These are phyloP conservation scores for Penicillium oxalicum DNA, from an alignment of 2,329 filamentous ascomycete genomes.

Conservation along the genomic window DNA sequence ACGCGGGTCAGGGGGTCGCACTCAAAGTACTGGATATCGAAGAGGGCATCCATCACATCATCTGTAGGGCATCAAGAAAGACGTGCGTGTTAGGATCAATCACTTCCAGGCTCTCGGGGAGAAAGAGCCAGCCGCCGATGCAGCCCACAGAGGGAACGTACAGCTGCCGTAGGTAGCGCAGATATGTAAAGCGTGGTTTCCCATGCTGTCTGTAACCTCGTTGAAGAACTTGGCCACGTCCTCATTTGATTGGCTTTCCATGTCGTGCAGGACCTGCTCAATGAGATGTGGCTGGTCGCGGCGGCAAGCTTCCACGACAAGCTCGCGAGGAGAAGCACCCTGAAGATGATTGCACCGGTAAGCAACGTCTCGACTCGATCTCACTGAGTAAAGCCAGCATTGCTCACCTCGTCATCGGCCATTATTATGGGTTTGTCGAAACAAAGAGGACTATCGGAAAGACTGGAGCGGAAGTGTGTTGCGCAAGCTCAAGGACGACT, in stretches of 20 bases:
- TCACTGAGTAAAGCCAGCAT: not conserved
- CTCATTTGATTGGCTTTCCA: constrained; percentile 53
- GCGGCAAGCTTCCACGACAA: constrained; percentile 86
- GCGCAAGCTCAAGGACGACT: constrained; percentile 6
- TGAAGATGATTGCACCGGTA: constrained; percentile 33
- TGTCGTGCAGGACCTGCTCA: constrained; percentile 61
- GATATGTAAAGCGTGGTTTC: constrained; percentile 83
- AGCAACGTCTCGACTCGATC: not conserved
- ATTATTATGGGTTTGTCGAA: constrained; percentile 21
- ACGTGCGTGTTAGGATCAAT: not conserved
- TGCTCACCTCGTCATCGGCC: constrained; percentile 40
- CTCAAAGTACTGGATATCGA: constrained; percentile 45
- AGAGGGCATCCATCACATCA: constrained; percentile 43
- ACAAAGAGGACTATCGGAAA: not conserved
- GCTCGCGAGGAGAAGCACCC: constrained; percentile 80
- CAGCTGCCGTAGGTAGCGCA: constrained; percentile 81
- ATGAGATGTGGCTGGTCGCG: constrained; percentile 87
- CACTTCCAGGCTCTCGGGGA: not conserved
- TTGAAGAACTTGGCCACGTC: constrained; percentile 76
- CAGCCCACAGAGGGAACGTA: constrained; percentile 42
- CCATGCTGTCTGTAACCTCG: constrained; percentile 74
- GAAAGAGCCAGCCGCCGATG: not conserved
- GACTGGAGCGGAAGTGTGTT: not conserved
- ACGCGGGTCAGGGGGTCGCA: constrained; percentile 43
- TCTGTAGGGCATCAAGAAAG: constrained; percentile 23